phyloP scores from a whole-genome alignment of 257 asterid genomes.

The Avicennia marina region DNA sequence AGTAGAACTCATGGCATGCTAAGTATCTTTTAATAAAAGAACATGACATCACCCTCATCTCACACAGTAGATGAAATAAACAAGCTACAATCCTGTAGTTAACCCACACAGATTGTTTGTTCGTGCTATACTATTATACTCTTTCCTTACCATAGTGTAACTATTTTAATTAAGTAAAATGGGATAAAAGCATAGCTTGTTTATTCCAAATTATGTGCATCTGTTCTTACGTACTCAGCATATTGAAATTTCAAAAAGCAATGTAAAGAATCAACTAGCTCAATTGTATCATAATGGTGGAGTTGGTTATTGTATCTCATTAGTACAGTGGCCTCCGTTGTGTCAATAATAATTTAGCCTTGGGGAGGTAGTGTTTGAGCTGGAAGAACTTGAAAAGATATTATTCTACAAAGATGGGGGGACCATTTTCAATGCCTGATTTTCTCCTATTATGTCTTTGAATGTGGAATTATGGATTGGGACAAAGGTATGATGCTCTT shows the following conservation, averaged over 20 bases:
- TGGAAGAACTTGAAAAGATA: background rate
- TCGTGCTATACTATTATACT: background rate
- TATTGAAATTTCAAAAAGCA: background rate
- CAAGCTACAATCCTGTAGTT: background rate
- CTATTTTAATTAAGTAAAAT: background rate
- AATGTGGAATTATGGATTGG: background rate
- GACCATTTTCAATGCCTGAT: background rate
- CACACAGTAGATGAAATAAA: background rate
- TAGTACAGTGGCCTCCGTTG: background rate
- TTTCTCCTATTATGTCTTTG: background rate
- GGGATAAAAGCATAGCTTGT: background rate
- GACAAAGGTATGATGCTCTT: background rate
- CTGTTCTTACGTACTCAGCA: background rate
- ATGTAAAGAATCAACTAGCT: background rate
- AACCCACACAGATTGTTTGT: background rate
- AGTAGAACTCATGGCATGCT: background rate
- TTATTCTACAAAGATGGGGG: background rate
- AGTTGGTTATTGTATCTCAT: background rate
- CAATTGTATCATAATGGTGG: background rate
- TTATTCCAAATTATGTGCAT: background rate
- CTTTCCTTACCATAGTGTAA: background rate
- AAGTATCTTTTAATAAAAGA: conserved; percentile 1
- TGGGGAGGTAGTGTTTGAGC: background rate
- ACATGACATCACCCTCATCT: background rate
- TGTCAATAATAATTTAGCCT: background rate